Percentiles rank a stretch among this genome's conserved stretches.
Conservation (phyloP, 139 green algal genomes). For the Dunaliella primolecta region DNA sequence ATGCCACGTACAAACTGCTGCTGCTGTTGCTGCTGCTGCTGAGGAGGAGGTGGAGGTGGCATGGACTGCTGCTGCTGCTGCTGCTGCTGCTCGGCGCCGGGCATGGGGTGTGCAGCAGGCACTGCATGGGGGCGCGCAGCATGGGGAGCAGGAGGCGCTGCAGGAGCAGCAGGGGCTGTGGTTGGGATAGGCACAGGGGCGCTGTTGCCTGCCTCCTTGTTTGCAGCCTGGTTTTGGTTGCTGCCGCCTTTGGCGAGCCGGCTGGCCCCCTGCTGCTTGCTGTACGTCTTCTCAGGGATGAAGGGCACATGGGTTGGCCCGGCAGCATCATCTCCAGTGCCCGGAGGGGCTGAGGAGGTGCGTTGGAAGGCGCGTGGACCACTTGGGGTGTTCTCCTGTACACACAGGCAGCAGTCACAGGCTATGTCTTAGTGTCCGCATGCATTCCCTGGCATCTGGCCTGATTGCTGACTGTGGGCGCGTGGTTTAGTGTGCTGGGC, state of each 20-base stretch:
- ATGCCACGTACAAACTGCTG: background rate
- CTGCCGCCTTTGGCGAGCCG: background rate
- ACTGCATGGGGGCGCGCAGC: background rate
- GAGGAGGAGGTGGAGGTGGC: background rate
- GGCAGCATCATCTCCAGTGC: background rate
- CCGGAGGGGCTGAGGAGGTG: background rate
- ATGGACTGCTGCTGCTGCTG: background rate
- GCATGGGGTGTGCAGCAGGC: background rate
- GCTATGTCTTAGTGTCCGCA: too few species aligned
- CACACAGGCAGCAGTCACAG: too few species aligned
- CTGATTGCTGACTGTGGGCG: background rate
- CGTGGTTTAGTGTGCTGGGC: background rate
- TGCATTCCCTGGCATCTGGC: too few species aligned
- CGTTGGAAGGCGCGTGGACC: background rate
- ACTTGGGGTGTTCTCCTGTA: background rate
- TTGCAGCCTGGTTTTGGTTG: too few species aligned
- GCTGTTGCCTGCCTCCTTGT: too few species aligned
- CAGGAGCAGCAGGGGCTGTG: background rate
- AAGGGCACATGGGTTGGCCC: background rate
- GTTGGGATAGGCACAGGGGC: background rate
- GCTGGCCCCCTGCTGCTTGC: background rate
- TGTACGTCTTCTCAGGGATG: background rate
- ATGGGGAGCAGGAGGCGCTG: background rate
- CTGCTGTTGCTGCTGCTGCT: background rate
- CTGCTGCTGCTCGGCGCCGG: background rate